Evolutionary conservation across 73 alveolate species (phyloP), one percentile per base, ranked within the genome.

Genomic region (Paramecium biaurelia): DNA sequence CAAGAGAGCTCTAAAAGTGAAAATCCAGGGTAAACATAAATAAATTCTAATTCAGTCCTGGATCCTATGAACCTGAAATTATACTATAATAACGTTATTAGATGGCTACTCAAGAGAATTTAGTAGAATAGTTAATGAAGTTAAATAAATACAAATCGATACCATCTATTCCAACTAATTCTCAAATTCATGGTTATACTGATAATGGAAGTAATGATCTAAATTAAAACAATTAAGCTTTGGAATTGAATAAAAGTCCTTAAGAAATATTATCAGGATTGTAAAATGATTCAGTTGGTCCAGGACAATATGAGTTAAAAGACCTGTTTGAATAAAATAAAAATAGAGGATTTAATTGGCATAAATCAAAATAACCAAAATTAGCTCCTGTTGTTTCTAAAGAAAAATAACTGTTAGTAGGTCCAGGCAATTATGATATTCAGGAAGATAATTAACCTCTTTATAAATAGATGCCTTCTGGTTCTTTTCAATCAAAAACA

Each of bases 401-500:
- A 34, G 90, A 79, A 7, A 43, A 45, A 34, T 28, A 42, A 20
- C n/a, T 4, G 70, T 45, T 57, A 15, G 92, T 82, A 0, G 94
- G 94, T 70, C 94, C 94, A 10, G 94, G 94, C n/a, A 88, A 88
- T 20, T 89, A 89, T 26, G 88, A 70, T 42, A 57, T 38, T 5
- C 56, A 24, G 1, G 53, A 32, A 70, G 26, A 37, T 21, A 18
- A 21, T 11, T 20, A 24, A 20, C 85, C 85, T 34, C 32, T 87
- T 15, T 76, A 89, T 20, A 82, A 89, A 43, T 18, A 45, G 32
- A 82, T 57, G 49, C 94, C 94, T 10, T 43, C 92, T 9, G 79
- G 89, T 7, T 84, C 76, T 9, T 89, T 89, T 41, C 53, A 70
- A 89, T 89, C 94, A 4, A 63, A 76, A 72, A 57, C 94, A 20